Evolutionary conservation across 1,284 basidiomycete species (phyloP).

Genomic region (Rhodofomes roseus): DNA sequence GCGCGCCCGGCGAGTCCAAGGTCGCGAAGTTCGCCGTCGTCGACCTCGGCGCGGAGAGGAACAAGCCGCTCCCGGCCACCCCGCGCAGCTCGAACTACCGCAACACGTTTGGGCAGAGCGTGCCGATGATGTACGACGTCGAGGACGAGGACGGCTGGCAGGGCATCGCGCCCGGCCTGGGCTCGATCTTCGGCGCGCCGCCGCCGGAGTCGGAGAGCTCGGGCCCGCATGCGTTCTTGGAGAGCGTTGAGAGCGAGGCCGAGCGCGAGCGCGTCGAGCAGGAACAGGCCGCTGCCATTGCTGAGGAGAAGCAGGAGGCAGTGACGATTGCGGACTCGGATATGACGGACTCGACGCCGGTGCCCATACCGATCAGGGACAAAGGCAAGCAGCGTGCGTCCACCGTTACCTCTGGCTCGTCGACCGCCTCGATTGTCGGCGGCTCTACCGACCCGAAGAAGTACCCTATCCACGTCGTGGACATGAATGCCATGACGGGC

Average conservation of each 20-base stretch:
- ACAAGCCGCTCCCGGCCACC: conserved; percentile 35
- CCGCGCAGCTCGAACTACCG: conserved; percentile 35
- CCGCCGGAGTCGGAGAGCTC: conserved; percentile 20
- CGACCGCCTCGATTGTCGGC: conserved; percentile 50
- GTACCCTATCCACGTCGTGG: conserved; percentile 54
- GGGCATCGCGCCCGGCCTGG: conserved; percentile 33
- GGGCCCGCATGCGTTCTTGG: conserved; percentile 61
- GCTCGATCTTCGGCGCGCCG: conserved; percentile 11
- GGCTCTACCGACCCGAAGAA: conserved; percentile 48
- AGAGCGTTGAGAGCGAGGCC: conserved; percentile 50
- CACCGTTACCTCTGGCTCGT: conserved; percentile 34
- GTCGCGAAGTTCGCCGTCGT: conserved; percentile 58
- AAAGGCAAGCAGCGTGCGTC: conserved; percentile 42
- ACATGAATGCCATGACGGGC: conserved; percentile 14
- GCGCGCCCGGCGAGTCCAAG: conserved; percentile 11
- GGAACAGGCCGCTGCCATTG: not conserved
- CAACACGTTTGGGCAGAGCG: conserved; percentile 46
- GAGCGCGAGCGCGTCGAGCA: conserved; percentile 25
- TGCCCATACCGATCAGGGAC: conserved; percentile 42
- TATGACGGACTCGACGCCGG: conserved; percentile 20
- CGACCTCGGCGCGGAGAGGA: conserved; percentile 42
- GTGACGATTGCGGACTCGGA: conserved; percentile 16
- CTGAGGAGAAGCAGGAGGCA: conserved; percentile 7
- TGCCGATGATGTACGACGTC: conserved; percentile 45
- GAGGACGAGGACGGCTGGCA: conserved; percentile 76